These are phyloP conservation scores for Aspergillus pseudotamarii DNA, from an alignment of 2,329 filamentous ascomycete species.

Conservation along the genomic window DNA sequence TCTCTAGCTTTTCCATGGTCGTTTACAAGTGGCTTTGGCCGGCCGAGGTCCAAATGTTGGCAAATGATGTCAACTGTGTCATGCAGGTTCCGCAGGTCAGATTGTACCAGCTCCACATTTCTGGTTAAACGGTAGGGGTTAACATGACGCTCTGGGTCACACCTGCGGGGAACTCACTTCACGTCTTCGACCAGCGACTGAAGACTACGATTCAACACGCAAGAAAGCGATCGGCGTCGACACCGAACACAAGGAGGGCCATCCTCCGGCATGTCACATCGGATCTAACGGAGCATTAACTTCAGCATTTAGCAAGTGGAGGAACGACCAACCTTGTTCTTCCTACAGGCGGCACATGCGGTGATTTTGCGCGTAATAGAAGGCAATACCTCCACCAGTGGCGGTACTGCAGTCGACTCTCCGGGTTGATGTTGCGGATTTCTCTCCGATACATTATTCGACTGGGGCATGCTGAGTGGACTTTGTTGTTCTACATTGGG, in stretches of 20 bases:
- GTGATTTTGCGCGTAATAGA: neutral
- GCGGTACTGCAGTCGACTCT: neutral
- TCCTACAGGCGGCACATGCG: neutral
- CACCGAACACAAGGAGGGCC: slow-evolving; percentile 53
- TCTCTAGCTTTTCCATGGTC: neutral
- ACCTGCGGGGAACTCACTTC: neutral
- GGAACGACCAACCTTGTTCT: neutral
- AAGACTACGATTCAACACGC: slow-evolving; percentile 52
- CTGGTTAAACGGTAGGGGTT: neutral
- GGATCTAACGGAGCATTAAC: slow-evolving; percentile 36
- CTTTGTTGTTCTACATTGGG: neutral
- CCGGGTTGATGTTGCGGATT: neutral
- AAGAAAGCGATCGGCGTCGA: slow-evolving; percentile 48
- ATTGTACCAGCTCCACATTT: neutral
- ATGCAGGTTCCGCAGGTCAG: neutral
- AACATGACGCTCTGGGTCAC: rapidly evolving
- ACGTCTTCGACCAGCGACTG: slow-evolving; percentile 31
- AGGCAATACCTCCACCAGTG: neutral
- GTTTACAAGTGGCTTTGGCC: slow-evolving; percentile 17
- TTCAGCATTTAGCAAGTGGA: neutral
- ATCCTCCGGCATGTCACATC: slow-evolving; percentile 50
- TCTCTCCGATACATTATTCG: neutral
- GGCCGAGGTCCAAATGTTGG: slow-evolving; percentile 37
- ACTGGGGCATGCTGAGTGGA: neutral
- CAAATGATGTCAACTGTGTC: slow-evolving; percentile 14